Base-by-base conservation (phyloP, 768 basidiomycete species). In the Mycena belliarum region DNA sequence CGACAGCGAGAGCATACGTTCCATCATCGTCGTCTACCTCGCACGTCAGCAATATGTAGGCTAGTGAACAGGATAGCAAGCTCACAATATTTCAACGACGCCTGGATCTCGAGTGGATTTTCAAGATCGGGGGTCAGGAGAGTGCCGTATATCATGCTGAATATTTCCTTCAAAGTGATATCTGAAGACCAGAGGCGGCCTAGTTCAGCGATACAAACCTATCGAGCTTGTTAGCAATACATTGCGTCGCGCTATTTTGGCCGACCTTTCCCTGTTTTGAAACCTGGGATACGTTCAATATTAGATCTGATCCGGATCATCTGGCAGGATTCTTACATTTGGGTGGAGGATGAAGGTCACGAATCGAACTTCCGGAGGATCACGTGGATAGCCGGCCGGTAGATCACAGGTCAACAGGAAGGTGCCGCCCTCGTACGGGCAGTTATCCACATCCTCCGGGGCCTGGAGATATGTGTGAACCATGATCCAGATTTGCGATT, bases 221-320 rank as follows among this genome's bases (percentile, higher is more conserved):
- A 25, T n/a, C n/a, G n/a, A n/a, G n/a, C n/a, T n/a, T n/a, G n/a
- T n/a, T n/a, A n/a, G n/a, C n/a, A n/a, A n/a, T n/a, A n/a, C n/a
- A n/a, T n/a, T n/a, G n/a, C n/a, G n/a, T n/a, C n/a, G n/a, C n/a
- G n/a, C n/a, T 15, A 47, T 20, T 16, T 18, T 28, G 8, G 40
- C 44, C 32, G 25, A 66, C 68, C 49, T 71, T 71, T n/a, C 70
- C 70, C 50, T 71, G 70, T 26, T 71, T 71, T 3, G 70, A 71
- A 8, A 71, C 69, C 70, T 71, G 35, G 20, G 28, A 18, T 49
- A 7, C 32, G n/a, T n/a, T n/a, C n/a, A n/a, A n/a, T n/a, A n/a
- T n/a, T n/a, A n/a, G n/a, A n/a, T n/a, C n/a, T n/a, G n/a, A n/a
- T n/a, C n/a, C n/a, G n/a, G n/a, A n/a, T n/a, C n/a, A n/a, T n/a